Evolutionary conservation across 78 protist species (phyloP), one percentile per base, ranked within the genome.

Genomic region (Isochrysis galbana): DNA sequence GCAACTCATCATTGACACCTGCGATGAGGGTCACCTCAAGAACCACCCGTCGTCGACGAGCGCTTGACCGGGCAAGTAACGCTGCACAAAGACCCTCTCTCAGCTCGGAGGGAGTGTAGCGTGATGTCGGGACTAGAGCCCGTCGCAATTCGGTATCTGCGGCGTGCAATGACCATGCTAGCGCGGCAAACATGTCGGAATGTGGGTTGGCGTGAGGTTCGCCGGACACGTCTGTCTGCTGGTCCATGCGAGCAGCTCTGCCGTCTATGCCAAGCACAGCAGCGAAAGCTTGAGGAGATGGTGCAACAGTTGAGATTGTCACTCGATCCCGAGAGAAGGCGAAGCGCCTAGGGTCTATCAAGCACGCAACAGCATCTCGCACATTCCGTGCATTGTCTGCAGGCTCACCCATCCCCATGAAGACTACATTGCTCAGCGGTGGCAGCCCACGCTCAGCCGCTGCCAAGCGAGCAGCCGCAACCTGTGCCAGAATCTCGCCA

Each of bases 331-430:
- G 51, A 1, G 55, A 1, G 41, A 94, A 22, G n/a, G 92, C 41
- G 42, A 94, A 72, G 78, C 89, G 83, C 39, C 4, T 34, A 5
- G 5, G 55, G 69, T 94, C 86, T 5, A 5, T 11, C n/a, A 77
- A 32, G 32, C 36, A 22, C 14, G n/a, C 17, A 0, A 17, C 17
- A 3, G 86, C 86, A 5, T 7, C 0, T 2, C 44, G 42, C 4
- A 94, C 95, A 11, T 67, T 41, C 36, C 45, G 61, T n/a, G 55
- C 87, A 87, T 95, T 95, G 91, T 93, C 54, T 41, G 93, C 90
- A 5, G 96, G 95, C 92, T 95, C 96, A 36, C 96, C 96, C 96
- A 93, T 89, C 41, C 96, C 96, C 96, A 92, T 92, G 54, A 92
- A 94, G 34, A 92, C 96, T 46, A 94, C 70, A 48, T 74, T 74